Evolutionary conservation across 2,329 filamentous ascomycete species (phyloP).

Genomic region (Microsporum ferrugineum): DNA sequence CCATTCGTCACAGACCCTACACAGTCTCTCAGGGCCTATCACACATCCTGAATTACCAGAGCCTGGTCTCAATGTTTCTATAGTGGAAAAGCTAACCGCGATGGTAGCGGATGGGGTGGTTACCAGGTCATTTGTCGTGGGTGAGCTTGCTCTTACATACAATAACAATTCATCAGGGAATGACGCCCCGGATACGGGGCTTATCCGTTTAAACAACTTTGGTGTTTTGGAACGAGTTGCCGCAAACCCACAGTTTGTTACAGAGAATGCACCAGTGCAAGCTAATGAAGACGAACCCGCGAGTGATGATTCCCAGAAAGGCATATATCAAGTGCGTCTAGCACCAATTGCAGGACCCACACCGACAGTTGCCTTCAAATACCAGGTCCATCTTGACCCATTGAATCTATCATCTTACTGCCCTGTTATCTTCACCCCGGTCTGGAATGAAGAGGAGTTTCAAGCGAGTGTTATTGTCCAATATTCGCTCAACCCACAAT

Average conservation of each 20-base stretch:
- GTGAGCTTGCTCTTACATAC: conserved; percentile 81
- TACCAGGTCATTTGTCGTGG: conserved; percentile 62
- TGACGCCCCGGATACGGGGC: conserved; percentile 41
- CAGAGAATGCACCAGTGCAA: conserved; percentile 40
- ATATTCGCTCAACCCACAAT: conserved; percentile 71
- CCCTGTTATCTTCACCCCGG: conserved; percentile 60
- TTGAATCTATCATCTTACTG: conserved; percentile 47
- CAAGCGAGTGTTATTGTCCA: conserved; percentile 78
- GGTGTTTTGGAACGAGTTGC: conserved; percentile 79
- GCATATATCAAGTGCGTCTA: conserved; percentile 69
- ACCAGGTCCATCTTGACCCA: conserved; percentile 66
- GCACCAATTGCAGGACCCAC: conserved; percentile 56
- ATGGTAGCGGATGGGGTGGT: conserved; percentile 64
- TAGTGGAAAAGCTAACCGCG: conserved; percentile 84
- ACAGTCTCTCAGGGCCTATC: conserved; percentile 53
- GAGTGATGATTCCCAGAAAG: conserved; percentile 48
- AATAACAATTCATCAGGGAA: conserved; percentile 39
- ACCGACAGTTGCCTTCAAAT: conserved; percentile 73
- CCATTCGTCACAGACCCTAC: conserved; percentile 72
- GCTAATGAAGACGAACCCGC: conserved; percentile 13
- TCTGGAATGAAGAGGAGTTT: conserved; percentile 72
- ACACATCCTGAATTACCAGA: conserved; percentile 72
- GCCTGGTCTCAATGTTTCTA: conserved; percentile 72
- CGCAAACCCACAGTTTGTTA: conserved; percentile 83
- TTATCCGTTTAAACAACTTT: conserved; percentile 79